phyloP scores from a whole-genome alignment of 176 grass and related monocot genomes.

The Rhynchospora pubera region DNA sequence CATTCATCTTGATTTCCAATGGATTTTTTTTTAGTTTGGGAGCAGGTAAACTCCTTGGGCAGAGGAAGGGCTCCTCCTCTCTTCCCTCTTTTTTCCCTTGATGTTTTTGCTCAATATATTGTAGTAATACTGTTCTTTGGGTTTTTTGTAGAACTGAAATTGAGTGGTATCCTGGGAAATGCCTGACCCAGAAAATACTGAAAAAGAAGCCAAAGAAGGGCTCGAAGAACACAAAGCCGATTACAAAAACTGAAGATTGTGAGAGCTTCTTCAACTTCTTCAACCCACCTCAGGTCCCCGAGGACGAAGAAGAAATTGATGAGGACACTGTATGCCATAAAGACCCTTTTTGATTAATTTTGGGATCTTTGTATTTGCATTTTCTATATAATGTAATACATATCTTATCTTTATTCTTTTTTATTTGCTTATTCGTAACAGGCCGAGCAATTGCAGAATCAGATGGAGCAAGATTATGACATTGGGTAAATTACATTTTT shows the following conservation, averaged over 20 bases:
- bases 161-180: slow-evolving; percentile 77
- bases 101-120: background rate
- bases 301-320: slow-evolving; percentile 85
- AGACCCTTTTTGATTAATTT: background rate
- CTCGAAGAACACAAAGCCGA: slow-evolving; percentile 76
- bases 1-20: too few species aligned
- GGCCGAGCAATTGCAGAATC: slow-evolving; percentile 89
- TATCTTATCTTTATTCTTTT: background rate
- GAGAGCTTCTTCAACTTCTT: slow-evolving; percentile 99
- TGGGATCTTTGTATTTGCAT: background rate
- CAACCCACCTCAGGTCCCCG: slow-evolving; percentile 90
- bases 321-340: slow-evolving; percentile 63
- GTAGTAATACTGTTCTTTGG: slow-evolving; percentile 2
- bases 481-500: slow-evolving; percentile 50
- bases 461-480: slow-evolving; percentile 98
- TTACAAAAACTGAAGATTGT: slow-evolving; percentile 83
- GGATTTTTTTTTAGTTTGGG: too few species aligned
- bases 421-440: slow-evolving; percentile 27
- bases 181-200: slow-evolving; percentile 85
- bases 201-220: slow-evolving; percentile 97
- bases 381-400: background rate
- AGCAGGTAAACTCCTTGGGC: too few species aligned
- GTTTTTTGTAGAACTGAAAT: slow-evolving; percentile 58
- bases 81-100: too few species aligned
- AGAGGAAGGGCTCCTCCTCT: too few species aligned